Conservation (phyloP, 2,329 filamentous ascomycete species). For the Graphilbum ipis-grandicollis region DNA sequence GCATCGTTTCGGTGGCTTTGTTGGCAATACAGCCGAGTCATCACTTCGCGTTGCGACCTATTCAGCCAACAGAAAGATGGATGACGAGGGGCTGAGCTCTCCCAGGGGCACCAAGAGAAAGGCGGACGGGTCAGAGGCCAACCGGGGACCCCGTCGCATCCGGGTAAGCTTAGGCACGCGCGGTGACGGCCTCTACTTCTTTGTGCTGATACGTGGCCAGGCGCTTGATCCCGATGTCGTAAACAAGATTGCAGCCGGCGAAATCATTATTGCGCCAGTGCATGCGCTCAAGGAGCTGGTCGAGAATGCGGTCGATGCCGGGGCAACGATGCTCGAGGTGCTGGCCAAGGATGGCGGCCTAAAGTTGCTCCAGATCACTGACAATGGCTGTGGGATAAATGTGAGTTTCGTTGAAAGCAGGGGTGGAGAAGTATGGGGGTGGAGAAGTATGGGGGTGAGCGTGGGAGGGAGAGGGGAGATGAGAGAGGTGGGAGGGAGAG, state of each 20-base stretch:
- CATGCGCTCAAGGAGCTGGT: constrained; percentile 93
- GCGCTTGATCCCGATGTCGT: constrained; percentile 83
- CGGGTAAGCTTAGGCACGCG: constrained; percentile 27
- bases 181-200: no score
- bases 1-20: no score
- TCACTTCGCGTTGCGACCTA: no score
- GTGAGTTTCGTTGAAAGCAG: constrained; percentile 27
- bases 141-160: constrained; percentile 21
- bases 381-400: constrained; percentile 92
- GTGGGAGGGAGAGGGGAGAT: no score
- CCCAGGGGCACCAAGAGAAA: constrained; percentile 5
- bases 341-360: constrained; percentile 88
- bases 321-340: constrained; percentile 78
- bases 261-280: constrained; percentile 94
- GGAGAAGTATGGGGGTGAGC: no score
- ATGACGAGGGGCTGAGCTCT: no score
- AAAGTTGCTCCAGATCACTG: constrained; percentile 89
- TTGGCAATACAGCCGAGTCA: no score
- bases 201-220: no score
- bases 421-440: no score
- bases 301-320: constrained; percentile 95
- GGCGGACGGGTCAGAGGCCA: not conserved
- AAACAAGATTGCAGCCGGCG: constrained; percentile 95
- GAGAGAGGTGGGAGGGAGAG: no score
- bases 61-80: no score